These are phyloP conservation scores for Magnolia sinica DNA, from an alignment of 164 flowering plant species.

Conservation along the genomic window DNA sequence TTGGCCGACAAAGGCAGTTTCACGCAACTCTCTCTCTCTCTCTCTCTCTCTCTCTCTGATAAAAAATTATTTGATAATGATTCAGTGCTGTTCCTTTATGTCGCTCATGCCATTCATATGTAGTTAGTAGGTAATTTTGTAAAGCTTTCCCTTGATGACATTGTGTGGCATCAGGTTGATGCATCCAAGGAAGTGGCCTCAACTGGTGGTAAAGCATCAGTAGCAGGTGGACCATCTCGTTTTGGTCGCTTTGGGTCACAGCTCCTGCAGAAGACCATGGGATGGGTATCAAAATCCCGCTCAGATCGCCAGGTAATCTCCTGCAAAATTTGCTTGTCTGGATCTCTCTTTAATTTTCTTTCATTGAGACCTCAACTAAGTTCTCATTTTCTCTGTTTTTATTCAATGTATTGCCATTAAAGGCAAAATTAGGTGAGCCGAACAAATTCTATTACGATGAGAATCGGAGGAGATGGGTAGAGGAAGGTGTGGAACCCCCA, in stretches of 20 bases:
- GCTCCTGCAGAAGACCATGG: constrained; percentile 80
- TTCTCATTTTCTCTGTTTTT: constrained; percentile 2
- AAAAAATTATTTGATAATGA: not conserved
- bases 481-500: constrained; percentile 85
- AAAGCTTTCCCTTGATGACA: not conserved
- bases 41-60: not conserved
- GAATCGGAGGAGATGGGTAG: constrained; percentile 96
- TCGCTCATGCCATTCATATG: not conserved
- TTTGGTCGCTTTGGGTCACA: constrained; percentile 78
- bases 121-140: not conserved
- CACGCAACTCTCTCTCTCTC: not conserved
- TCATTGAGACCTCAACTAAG: not conserved
- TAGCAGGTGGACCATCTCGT: constrained; percentile 50
- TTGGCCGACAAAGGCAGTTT: not conserved
- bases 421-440: constrained; percentile 93
- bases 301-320: constrained; percentile 60
- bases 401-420: not conserved
- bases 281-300: constrained; percentile 68
- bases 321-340: not conserved
- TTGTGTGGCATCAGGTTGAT: constrained; percentile 34
- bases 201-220: constrained; percentile 45
- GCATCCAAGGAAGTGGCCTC: constrained; percentile 44
- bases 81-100: not conserved
- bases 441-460: constrained; percentile 94
- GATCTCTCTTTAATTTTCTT: not conserved